Evolutionary conservation across 2,329 filamentous ascomycete genomes (phyloP).

Genomic region (Nemania bipapillata): DNA sequence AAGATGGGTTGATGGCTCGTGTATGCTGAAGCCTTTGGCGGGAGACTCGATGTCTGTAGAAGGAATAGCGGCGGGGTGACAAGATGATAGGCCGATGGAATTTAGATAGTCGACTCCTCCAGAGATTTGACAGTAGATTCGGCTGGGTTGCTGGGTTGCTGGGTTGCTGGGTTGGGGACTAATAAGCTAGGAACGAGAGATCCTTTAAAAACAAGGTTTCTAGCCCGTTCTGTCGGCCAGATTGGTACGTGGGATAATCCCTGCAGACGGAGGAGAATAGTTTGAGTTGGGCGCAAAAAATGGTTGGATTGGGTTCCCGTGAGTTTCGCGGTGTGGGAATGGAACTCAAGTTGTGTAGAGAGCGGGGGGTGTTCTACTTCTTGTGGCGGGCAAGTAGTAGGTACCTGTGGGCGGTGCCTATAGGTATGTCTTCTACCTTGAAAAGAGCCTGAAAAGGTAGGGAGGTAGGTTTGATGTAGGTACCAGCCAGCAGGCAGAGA

Average conservation of each 20-base stretch:
- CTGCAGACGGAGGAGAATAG: conserved; percentile 32
- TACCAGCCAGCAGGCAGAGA: background rate
- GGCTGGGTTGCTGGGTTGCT: conserved; percentile 37
- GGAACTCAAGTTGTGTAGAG: conserved; percentile 38
- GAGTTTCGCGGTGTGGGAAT: conserved; percentile 39
- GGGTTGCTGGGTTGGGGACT: conserved; percentile 29
- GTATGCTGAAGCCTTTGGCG: conserved; percentile 4
- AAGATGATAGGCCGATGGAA: conserved; percentile 6
- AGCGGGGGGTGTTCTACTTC: conserved; percentile 31
- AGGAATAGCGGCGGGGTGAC: conserved; percentile 17
- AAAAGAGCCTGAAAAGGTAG: background rate
- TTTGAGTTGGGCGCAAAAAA: conserved; percentile 49
- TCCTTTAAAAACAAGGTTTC: conserved; percentile 24
- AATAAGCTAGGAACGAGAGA: conserved; percentile 17
- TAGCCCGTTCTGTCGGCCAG: conserved; percentile 20
- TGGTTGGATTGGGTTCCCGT: conserved; percentile 48
- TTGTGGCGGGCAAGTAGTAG: background rate
- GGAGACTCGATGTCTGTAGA: conserved; percentile 17
- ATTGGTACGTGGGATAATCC: conserved; percentile 40
- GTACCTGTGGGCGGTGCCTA: background rate
- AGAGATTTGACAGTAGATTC: conserved; percentile 22
- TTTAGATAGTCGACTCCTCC: conserved; percentile 4
- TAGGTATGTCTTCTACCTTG: background rate
- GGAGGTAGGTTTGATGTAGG: background rate
- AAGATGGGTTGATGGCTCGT: conserved; percentile 11